These are phyloP conservation scores for Termitomyces sp. DNA, from an alignment of 768 basidiomycete species.

Conservation along the genomic window DNA sequence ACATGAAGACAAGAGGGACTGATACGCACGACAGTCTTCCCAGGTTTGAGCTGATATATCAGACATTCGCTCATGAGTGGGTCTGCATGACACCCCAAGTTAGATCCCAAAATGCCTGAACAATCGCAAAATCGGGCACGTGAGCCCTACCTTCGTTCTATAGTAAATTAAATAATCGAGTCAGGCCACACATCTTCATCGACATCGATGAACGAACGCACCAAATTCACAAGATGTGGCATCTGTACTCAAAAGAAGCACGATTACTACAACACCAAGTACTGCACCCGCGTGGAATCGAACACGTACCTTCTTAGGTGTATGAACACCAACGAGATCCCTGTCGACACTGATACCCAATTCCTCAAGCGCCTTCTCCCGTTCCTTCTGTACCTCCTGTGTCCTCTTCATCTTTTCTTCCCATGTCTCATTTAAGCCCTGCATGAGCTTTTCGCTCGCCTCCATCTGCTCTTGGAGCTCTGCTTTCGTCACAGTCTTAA, in stretches of 20 bases:
- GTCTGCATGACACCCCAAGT: slow-evolving; percentile 44
- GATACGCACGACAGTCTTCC: slow-evolving; percentile 20
- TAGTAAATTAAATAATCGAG: slow-evolving; percentile 8
- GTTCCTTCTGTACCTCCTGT: slow-evolving; percentile 92
- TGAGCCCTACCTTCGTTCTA: slow-evolving; percentile 66
- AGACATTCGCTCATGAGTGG: slow-evolving; percentile 96
- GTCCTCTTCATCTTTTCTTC: slow-evolving; percentile 91
- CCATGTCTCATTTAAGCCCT: slow-evolving; percentile 93
- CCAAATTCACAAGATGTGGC: slow-evolving; percentile 92
- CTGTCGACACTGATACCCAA: slow-evolving; percentile 97
- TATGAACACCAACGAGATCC: slow-evolving; percentile 94
- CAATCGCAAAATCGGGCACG: not conserved
- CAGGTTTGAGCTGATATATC: slow-evolving; percentile 48
- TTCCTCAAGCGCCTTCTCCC: slow-evolving; percentile 97
- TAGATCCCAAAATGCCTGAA: slow-evolving; percentile 10
- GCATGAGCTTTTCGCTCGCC: slow-evolving; percentile 92
- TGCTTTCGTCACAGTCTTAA: slow-evolving; percentile 95
- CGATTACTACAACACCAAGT: slow-evolving; percentile 6
- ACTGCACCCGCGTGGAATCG: slow-evolving; percentile 10
- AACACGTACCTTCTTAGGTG: slow-evolving; percentile 85
- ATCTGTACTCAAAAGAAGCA: slow-evolving; percentile 45
- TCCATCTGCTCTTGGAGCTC: slow-evolving; percentile 97
- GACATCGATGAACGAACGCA: slow-evolving; percentile 35
- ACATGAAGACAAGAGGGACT: not conserved
- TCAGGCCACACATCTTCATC: slow-evolving; percentile 12